A percentile compares a stretch with the other conserved stretches of the same genome.
These are phyloP conservation scores for Pezicula carpinea DNA, from an alignment of 2,329 filamentous ascomycete species.

Conservation along the genomic window DNA sequence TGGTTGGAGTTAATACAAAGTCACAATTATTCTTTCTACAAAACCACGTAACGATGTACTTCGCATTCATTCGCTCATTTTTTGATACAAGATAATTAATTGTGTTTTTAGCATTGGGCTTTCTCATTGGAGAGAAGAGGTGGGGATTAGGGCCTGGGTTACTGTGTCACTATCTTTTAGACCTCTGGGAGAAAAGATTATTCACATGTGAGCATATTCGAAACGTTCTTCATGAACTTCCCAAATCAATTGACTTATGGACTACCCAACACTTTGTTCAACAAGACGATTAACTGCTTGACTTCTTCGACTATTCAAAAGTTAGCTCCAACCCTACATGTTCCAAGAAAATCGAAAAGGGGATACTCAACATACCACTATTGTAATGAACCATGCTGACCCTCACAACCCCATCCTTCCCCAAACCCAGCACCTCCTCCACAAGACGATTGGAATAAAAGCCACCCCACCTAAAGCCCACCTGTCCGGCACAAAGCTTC, in stretches of 20 bases:
- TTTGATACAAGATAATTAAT: too few species aligned
- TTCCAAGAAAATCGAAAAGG: neutral
- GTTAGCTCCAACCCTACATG: slow-evolving; percentile 8
- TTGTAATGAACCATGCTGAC: slow-evolving; percentile 75
- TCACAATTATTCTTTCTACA: too few species aligned
- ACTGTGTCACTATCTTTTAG: too few species aligned
- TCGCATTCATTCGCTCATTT: too few species aligned
- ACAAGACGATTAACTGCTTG: slow-evolving; percentile 42
- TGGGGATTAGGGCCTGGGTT: too few species aligned
- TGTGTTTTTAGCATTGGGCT: too few species aligned
- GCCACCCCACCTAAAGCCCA: slow-evolving; percentile 61
- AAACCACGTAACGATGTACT: too few species aligned
- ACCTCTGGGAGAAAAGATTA: too few species aligned
- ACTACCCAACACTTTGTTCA: slow-evolving; percentile 43
- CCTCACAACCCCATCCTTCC: slow-evolving; percentile 58
- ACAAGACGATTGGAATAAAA: slow-evolving; percentile 65
- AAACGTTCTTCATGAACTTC: too few species aligned
- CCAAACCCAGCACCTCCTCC: slow-evolving; percentile 53
- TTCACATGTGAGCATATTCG: too few species aligned
- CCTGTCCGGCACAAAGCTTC: slow-evolving; percentile 42
- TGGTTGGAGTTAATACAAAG: too few species aligned
- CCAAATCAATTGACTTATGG: slow-evolving; percentile 3
- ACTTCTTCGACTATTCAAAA: slow-evolving; percentile 48
- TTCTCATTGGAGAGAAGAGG: too few species aligned
- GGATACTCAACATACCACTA: slow-evolving; percentile 44